These are phyloP conservation scores for Suillus placidus DNA, from an alignment of 768 basidiomycete species.

Conservation along the genomic window DNA sequence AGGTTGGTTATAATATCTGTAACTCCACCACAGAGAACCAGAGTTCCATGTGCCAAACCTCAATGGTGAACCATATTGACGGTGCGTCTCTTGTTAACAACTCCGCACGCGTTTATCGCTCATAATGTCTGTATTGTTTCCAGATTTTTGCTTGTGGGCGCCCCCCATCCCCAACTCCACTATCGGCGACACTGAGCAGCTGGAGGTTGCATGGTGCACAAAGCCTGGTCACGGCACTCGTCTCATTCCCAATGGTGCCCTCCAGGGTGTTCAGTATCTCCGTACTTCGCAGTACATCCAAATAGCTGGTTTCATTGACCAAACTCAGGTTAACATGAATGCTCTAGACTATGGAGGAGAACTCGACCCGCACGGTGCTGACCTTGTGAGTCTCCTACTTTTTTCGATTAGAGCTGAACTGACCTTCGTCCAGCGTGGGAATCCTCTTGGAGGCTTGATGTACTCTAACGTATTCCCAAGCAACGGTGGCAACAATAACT, in stretches of 20 bases:
- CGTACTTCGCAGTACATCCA: slow-evolving; percentile 59
- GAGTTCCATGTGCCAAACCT: slow-evolving; percentile 69
- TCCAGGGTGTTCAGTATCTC: slow-evolving; percentile 68
- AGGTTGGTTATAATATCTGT: slow-evolving; percentile 67
- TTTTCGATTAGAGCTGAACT: slow-evolving; percentile 19
- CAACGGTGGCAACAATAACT: slow-evolving; percentile 40
- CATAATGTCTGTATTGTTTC: slow-evolving; percentile 29
- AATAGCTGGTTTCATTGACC: slow-evolving; percentile 66
- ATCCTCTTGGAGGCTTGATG: slow-evolving; percentile 73
- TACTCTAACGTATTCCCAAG: slow-evolving; percentile 61
- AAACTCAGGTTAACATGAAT: slow-evolving; percentile 55
- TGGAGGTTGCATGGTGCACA: slow-evolving; percentile 76
- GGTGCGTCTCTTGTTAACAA: slow-evolving; percentile 27
- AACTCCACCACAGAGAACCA: slow-evolving; percentile 69
- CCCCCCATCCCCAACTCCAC: slow-evolving; percentile 48
- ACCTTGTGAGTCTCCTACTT: slow-evolving; percentile 39
- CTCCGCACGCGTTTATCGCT: not conserved
- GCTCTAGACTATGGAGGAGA: slow-evolving; percentile 71
- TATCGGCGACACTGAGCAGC: slow-evolving; percentile 68
- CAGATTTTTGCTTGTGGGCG: slow-evolving; percentile 77
- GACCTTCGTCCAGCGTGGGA: slow-evolving; percentile 58
- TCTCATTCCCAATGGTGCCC: slow-evolving; percentile 63
- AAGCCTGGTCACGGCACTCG: slow-evolving; percentile 68
- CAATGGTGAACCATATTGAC: slow-evolving; percentile 56
- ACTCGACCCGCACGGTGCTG: slow-evolving; percentile 76